Conservation (phyloP, 2,329 filamentous ascomycete species). For the Incumbomyces delicatus region DNA sequence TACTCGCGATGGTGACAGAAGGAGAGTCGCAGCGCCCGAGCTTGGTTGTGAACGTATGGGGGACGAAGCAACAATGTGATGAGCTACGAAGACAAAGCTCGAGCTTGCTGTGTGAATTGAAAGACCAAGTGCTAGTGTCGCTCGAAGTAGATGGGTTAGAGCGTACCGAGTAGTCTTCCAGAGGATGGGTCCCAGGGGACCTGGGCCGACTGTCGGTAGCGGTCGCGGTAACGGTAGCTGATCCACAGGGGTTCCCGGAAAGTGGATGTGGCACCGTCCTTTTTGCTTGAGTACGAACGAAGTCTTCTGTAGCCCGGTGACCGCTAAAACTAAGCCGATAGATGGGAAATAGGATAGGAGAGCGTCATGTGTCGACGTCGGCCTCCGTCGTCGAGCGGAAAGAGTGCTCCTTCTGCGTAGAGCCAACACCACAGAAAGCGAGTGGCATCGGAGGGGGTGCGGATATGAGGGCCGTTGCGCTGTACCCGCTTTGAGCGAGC, state of each 20-base stretch:
- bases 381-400: too few relatives aligned
- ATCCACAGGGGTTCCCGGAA: conserved; percentile 7
- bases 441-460: neutral
- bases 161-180: conserved; percentile 4
- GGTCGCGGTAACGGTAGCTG: conserved; percentile 1
- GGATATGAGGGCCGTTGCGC: conserved; percentile 6
- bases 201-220: neutral
- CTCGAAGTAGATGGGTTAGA: neutral
- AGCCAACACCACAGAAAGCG: neutral
- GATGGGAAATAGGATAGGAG: neutral
- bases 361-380: too few relatives aligned
- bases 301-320: neutral
- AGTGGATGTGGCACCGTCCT: conserved; percentile 8
- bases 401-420: neutral
- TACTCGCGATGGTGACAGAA: neutral
- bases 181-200: conserved; percentile 2
- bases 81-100: neutral
- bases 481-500: neutral
- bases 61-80: neutral
- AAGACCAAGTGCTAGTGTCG: conserved; percentile 1
- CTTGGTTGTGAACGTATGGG: neutral
- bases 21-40: neutral
- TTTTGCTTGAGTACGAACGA: conserved; percentile 1
- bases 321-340: neutral
- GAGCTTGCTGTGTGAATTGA: neutral